Conservation (phyloP, 352 stramenopile species). For the Sclerospora graminicola region DNA sequence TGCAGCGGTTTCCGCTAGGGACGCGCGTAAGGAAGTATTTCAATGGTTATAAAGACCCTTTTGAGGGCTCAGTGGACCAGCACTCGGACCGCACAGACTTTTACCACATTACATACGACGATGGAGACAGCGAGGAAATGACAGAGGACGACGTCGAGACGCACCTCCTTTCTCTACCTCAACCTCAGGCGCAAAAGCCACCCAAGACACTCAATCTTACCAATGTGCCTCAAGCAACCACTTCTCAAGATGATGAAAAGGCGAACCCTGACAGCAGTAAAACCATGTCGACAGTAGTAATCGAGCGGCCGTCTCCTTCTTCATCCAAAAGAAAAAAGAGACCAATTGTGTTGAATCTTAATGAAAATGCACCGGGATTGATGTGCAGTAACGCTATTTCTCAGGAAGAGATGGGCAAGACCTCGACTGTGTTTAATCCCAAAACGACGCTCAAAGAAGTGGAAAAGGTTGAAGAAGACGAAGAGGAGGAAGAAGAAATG, state of each 20-base stretch:
- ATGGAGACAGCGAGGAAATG: conserved; percentile 77
- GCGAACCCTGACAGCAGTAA: conserved; percentile 10
- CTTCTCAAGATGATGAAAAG: conserved; percentile 5
- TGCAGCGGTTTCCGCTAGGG: conserved; percentile 45
- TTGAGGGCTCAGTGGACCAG: conserved; percentile 46
- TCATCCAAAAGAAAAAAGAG: conserved; percentile 7
- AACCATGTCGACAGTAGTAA: neutral
- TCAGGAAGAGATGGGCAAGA: conserved; percentile 4
- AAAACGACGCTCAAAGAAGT: conserved; percentile 5
- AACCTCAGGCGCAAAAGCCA: neutral
- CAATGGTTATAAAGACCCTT: conserved; percentile 43
- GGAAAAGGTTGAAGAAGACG: conserved; percentile 7
- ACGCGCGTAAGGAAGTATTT: conserved; percentile 67
- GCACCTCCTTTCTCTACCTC: conserved; percentile 23
- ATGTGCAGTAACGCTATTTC: conserved; percentile 6
- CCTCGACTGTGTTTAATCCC: conserved; percentile 15
- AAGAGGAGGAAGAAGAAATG: conserved; percentile 16
- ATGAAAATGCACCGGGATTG: conserved; percentile 29
- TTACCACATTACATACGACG: conserved; percentile 72
- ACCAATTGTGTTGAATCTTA: conserved; percentile 30
- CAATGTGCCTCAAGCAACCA: neutral
- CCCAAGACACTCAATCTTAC: conserved; percentile 9
- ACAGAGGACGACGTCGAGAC: conserved; percentile 54
- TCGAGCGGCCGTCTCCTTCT: conserved; percentile 1
- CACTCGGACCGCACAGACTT: conserved; percentile 39